Evolutionary conservation across 139 green algal species (phyloP).

Genomic region (Picocystis salinarum): DNA sequence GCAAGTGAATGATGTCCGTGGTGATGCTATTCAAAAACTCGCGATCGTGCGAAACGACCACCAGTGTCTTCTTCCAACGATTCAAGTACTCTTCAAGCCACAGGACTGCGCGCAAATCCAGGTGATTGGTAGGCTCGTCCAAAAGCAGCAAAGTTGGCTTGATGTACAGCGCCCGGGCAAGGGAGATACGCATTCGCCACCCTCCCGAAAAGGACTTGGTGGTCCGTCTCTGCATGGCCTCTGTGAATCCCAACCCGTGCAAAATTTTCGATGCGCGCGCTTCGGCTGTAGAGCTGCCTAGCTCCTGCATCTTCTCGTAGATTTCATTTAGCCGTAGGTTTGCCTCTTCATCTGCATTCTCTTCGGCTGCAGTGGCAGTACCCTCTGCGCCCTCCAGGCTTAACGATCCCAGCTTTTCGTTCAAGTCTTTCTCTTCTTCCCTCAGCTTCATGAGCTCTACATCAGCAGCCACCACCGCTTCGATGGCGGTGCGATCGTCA

Average conservation of each 20-base stretch:
- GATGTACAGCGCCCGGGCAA: conserved; percentile 97
- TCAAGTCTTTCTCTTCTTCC: conserved; percentile 58
- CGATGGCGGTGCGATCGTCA: conserved; percentile 30
- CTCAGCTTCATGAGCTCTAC: conserved; percentile 79
- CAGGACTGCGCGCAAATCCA: conserved; percentile 83
- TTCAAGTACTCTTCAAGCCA: conserved; percentile 80
- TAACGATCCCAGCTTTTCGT: conserved; percentile 22
- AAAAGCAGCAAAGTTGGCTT: conserved; percentile 93
- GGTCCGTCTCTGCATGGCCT: conserved; percentile 61
- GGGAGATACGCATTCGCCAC: conserved; percentile 94
- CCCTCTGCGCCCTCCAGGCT: conserved; percentile 10
- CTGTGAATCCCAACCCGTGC: conserved; percentile 81
- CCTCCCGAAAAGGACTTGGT: conserved; percentile 73
- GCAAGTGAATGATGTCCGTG: conserved; percentile 98
- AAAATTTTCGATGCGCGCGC: conserved; percentile 89
- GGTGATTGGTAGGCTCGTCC: conserved; percentile 97
- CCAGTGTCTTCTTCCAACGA: conserved; percentile 98
- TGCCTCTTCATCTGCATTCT: conserved; percentile 15
- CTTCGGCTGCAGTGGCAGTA: conserved; percentile 4
- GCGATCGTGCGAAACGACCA: conserved; percentile 94
- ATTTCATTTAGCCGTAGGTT: conserved; percentile 59
- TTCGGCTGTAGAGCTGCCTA: conserved; percentile 68
- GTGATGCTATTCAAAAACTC: conserved; percentile 97
- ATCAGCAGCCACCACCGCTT: conserved; percentile 82
- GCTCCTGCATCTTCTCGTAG: conserved; percentile 73